phyloP scores from a whole-genome alignment of 306 rosid genomes.

The Mimosa bimucronata region DNA sequence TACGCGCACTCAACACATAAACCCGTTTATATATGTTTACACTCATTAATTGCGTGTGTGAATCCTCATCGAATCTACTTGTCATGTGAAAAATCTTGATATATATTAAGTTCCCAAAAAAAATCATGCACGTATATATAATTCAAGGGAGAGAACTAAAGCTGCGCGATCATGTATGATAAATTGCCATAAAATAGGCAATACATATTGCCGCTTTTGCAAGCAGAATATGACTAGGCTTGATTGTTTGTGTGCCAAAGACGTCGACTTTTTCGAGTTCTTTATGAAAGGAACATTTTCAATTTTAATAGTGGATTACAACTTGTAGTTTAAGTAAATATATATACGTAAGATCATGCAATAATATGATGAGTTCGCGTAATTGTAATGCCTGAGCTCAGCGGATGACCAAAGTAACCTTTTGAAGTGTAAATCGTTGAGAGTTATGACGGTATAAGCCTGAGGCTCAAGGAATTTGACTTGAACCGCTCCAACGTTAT shows the following conservation, averaged over 20 bases:
- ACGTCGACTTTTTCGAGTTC: background rate
- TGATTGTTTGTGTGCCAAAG: background rate
- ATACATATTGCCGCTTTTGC: background rate
- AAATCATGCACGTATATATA: background rate
- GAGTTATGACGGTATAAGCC: conserved; percentile 7
- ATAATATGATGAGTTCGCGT: background rate
- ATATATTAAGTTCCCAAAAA: background rate
- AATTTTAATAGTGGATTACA: background rate
- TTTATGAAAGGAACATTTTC: background rate
- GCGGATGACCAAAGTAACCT: background rate
- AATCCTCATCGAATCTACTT: background rate
- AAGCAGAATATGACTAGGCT: background rate
- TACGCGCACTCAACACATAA: background rate
- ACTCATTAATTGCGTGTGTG: background rate
- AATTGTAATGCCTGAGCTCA: conserved; percentile 7
- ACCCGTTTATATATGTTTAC: background rate
- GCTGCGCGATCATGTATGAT: background rate
- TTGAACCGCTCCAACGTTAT: conserved; percentile 36
- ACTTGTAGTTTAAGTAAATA: background rate
- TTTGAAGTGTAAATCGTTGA: background rate
- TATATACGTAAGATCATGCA: background rate
- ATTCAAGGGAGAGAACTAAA: background rate
- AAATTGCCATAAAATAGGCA: background rate
- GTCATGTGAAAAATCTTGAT: background rate
- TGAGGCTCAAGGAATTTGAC: conserved; percentile 43